These are phyloP conservation scores for Jatropha multifida DNA, from an alignment of 441 rosid species.

Conservation along the genomic window DNA sequence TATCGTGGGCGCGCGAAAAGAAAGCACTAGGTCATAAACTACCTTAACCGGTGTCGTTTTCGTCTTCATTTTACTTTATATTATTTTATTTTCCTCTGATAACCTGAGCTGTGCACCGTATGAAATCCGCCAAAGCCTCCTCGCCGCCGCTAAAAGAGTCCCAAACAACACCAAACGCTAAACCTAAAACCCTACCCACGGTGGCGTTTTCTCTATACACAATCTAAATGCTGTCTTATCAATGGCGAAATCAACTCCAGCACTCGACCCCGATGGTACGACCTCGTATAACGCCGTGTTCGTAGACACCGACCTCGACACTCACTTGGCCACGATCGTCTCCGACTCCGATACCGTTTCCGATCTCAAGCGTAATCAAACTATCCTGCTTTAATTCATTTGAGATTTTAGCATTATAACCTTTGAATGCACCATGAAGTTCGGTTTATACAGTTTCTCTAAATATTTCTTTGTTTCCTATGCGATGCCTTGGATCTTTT, in stretches of 20 bases:
- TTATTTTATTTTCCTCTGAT: not conserved
- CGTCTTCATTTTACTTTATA: not conserved
- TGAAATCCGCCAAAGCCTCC: not conserved
- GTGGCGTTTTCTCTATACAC: not conserved
- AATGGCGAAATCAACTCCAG: conserved; percentile 22
- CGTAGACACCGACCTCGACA: conserved; percentile 52
- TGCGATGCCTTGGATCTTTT: not conserved
- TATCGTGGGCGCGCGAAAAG: no score
- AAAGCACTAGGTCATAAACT: no score
- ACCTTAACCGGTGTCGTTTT: not conserved
- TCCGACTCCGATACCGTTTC: conserved; percentile 49
- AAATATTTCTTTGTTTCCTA: not conserved
- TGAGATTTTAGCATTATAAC: not conserved
- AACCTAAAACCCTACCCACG: conserved; percentile 8
- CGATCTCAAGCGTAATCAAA: conserved; percentile 48
- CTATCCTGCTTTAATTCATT: not conserved
- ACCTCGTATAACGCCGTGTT: conserved; percentile 32
- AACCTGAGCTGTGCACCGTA: not conserved
- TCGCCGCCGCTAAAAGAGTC: not conserved
- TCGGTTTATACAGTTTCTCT: not conserved
- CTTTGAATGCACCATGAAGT: not conserved
- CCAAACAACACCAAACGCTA: not conserved
- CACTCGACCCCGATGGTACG: conserved; percentile 24
- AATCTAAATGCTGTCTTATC: not conserved
- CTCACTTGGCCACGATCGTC: conserved; percentile 50